Conservation (phyloP, 2,329 filamentous ascomycete genomes). For the Ascochyta rabiei region DNA sequence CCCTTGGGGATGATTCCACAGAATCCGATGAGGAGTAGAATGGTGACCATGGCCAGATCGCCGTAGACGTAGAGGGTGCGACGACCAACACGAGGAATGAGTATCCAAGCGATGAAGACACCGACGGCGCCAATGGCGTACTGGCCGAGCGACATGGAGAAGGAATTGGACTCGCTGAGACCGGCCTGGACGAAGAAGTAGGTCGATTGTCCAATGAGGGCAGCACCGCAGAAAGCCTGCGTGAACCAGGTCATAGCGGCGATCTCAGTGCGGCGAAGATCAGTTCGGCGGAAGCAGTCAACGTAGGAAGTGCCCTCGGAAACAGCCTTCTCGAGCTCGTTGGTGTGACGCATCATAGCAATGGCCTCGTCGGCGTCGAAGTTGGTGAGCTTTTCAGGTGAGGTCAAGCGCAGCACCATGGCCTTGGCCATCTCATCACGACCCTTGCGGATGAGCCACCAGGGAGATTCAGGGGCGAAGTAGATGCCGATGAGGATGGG, state of each 20-base stretch:
- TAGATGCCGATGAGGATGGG: conserved; percentile 70
- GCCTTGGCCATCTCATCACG: conserved; percentile 69
- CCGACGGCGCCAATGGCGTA: conserved; percentile 65
- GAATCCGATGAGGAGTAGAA: conserved; percentile 82
- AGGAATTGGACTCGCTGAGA: conserved; percentile 50
- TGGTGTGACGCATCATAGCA: conserved; percentile 91
- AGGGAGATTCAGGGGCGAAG: conserved; percentile 73
- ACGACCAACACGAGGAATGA: conserved; percentile 79
- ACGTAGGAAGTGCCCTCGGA: conserved; percentile 71
- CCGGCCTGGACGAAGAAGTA: conserved; percentile 59
- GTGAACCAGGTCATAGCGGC: conserved; percentile 59
- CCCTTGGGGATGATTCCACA: conserved; percentile 62
- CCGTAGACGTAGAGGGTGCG: conserved; percentile 77
- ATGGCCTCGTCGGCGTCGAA: conserved; percentile 61
- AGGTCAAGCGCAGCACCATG: conserved; percentile 69
- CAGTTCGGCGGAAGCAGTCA: conserved; percentile 84
- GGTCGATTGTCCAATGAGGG: conserved; percentile 48
- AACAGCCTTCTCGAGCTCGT: conserved; percentile 75
- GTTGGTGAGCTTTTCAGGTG: conserved; percentile 51
- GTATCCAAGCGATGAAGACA: conserved; percentile 77
- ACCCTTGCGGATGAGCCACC: conserved; percentile 74
- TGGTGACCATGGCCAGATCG: conserved; percentile 59
- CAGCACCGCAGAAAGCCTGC: conserved; percentile 49
- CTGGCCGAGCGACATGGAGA: conserved; percentile 58
- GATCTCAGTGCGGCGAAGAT: conserved; percentile 79